Conservation (phyloP, 345 rosid genomes). For the Turnera subulata region DNA sequence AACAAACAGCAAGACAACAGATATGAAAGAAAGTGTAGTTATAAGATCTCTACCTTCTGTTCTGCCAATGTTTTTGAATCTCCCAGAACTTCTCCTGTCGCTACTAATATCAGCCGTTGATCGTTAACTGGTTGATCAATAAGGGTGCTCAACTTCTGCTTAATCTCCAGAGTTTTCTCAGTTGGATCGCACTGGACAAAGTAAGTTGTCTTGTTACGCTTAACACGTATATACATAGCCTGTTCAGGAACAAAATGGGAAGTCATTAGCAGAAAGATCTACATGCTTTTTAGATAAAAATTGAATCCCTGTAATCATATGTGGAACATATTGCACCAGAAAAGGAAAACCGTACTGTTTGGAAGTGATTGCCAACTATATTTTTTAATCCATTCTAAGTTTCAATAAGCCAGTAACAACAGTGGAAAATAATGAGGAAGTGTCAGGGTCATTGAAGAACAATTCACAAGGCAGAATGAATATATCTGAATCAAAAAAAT, state of each 20-base stretch:
- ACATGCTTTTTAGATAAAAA: too few relatives aligned
- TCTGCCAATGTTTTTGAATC: constrained; percentile 83
- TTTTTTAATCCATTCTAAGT: too few relatives aligned
- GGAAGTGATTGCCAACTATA: too few relatives aligned
- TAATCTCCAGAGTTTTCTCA: constrained; percentile 64
- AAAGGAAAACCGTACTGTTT: too few relatives aligned
- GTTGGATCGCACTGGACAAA: constrained; percentile 87
- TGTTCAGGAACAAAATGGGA: constrained; percentile 16
- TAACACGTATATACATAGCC: constrained; percentile 95
- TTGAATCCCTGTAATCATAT: too few relatives aligned
- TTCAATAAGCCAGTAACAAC: too few relatives aligned
- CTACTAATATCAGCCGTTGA: constrained; percentile 63
- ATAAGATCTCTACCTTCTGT: constrained; percentile 47
- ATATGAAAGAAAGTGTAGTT: constrained; percentile 2
- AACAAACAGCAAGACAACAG: not conserved
- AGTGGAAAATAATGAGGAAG: too few relatives aligned
- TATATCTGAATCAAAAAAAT: too few relatives aligned
- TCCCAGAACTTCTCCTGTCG: constrained; percentile 55
- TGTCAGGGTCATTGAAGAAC: too few relatives aligned
- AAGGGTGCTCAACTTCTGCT: constrained; percentile 64
- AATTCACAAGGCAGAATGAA: too few relatives aligned
- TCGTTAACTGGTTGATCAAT: constrained; percentile 61
- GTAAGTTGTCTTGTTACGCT: constrained; percentile 77
- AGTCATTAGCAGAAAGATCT: too few relatives aligned
- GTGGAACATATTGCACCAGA: too few relatives aligned